phyloP scores from a whole-genome alignment of 2,329 filamentous ascomycete species.

The Rutstroemia sp. region DNA sequence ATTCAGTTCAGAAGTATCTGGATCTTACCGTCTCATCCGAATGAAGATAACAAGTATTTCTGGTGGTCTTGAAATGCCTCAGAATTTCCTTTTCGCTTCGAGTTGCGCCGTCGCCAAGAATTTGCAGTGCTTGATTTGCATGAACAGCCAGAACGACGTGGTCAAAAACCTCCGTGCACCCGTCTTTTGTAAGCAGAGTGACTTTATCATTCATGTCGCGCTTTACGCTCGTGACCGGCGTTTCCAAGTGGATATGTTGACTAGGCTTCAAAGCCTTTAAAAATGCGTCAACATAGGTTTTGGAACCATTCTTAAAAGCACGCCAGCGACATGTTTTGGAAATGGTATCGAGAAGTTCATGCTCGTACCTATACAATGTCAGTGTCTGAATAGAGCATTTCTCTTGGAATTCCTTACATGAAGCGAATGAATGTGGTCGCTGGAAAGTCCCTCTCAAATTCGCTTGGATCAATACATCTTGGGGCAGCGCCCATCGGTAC shows the following conservation, averaged over 20 bases:
- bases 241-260: neutral
- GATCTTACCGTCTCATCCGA: neutral
- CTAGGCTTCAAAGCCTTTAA: neutral
- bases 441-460: neutral
- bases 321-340: neutral
- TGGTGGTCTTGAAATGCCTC: neutral
- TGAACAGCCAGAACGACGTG: neutral
- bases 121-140: neutral
- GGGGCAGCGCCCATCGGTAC: neutral
- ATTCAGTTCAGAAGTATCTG: neutral
- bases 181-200: neutral
- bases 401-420: neutral
- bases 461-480: neutral
- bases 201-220: neutral
- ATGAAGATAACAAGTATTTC: neutral
- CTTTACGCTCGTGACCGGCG: neutral
- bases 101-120: neutral
- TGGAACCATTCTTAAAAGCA: too few species aligned
- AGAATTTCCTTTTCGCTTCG: neutral
- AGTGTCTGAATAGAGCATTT: neutral
- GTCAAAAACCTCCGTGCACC: neutral
- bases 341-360: neutral
- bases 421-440: neutral
- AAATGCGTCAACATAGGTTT: neutral
- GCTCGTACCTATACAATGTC: neutral